phyloP scores from a whole-genome alignment of 352 stramenopile genomes.

The Phytopythium helicoides region DNA sequence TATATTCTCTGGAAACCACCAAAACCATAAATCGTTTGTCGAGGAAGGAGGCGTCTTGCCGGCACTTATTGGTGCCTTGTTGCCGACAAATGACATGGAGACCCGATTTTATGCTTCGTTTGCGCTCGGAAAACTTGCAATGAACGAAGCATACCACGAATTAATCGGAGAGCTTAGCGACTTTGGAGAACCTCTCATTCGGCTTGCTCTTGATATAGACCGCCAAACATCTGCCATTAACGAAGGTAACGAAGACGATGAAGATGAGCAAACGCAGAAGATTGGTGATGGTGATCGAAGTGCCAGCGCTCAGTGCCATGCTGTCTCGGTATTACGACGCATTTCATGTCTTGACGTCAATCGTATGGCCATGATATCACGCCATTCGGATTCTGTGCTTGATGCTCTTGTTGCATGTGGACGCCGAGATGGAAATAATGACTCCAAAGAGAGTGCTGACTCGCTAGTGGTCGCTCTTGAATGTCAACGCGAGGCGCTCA shows the following conservation, averaged over 20 bases:
- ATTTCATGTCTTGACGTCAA: constrained; percentile 84
- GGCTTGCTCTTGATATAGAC: constrained; percentile 58
- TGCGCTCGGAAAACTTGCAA: constrained; percentile 91
- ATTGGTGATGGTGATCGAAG: constrained; percentile 16
- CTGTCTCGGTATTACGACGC: constrained; percentile 87
- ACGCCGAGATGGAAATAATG: constrained; percentile 10
- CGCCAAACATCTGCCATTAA: not conserved
- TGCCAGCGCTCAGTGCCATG: constrained; percentile 83
- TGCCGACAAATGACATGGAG: constrained; percentile 76
- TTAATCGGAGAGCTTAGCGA: constrained; percentile 56
- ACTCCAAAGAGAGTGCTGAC: constrained; percentile 10
- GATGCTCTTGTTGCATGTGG: constrained; percentile 46
- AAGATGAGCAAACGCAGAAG: not conserved
- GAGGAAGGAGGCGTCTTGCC: constrained; percentile 56
- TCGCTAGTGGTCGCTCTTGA: constrained; percentile 50
- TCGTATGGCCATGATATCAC: constrained; percentile 75
- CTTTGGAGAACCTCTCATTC: constrained; percentile 45
- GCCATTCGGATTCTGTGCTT: constrained; percentile 52
- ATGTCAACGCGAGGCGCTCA: constrained; percentile 88
- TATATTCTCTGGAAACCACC: constrained; percentile 57
- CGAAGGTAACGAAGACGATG: not conserved
- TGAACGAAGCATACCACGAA: constrained; percentile 68
- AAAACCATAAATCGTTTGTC: constrained; percentile 70
- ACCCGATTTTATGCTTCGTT: constrained; percentile 93
- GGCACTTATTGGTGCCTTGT: constrained; percentile 66